Conservation (phyloP, 2,329 filamentous ascomycete species). For the Fusarium lateritium region DNA sequence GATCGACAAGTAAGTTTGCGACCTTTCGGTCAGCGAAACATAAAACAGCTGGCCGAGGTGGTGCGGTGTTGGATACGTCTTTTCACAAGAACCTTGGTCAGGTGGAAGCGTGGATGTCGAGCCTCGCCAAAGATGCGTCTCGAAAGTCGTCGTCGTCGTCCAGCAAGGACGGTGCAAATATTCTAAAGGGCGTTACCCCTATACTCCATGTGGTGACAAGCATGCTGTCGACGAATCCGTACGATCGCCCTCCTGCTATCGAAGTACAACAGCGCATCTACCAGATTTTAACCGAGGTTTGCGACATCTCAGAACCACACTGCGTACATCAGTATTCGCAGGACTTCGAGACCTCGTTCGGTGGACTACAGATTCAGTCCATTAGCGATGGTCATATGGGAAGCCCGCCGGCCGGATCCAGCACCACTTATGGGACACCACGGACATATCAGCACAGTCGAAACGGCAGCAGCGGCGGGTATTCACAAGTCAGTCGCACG, state of each 20-base stretch:
- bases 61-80: slow-evolving; percentile 76
- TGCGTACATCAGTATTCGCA: slow-evolving; percentile 66
- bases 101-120: slow-evolving; percentile 77
- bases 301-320: slow-evolving; percentile 65
- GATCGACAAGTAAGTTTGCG: slow-evolving; percentile 75
- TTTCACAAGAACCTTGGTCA: slow-evolving; percentile 81
- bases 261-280: slow-evolving; percentile 69
- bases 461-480: slow-evolving; percentile 54
- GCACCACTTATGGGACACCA: slow-evolving; percentile 52
- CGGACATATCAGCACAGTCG: slow-evolving; percentile 50
- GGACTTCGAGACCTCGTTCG: slow-evolving; percentile 50
- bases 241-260: slow-evolving; percentile 66
- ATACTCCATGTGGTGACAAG: slow-evolving; percentile 66
- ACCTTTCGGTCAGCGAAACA: slow-evolving; percentile 77
- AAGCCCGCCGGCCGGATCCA: slow-evolving; percentile 35
- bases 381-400: slow-evolving; percentile 24
- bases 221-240: slow-evolving; percentile 69
- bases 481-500: slow-evolving; percentile 55
- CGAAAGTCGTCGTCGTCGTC: slow-evolving; percentile 59
- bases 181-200: slow-evolving; percentile 67
- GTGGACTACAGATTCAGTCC: slow-evolving; percentile 42
- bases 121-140: slow-evolving; percentile 71
- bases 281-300: slow-evolving; percentile 65
- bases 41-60: slow-evolving; percentile 70
- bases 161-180: slow-evolving; percentile 57